A percentile compares a stretch with the other conserved stretches of the same genome.
phyloP scores from a whole-genome alignment of 371 early-diverging fungal genomes.

The Apophysomyces variabilis region DNA sequence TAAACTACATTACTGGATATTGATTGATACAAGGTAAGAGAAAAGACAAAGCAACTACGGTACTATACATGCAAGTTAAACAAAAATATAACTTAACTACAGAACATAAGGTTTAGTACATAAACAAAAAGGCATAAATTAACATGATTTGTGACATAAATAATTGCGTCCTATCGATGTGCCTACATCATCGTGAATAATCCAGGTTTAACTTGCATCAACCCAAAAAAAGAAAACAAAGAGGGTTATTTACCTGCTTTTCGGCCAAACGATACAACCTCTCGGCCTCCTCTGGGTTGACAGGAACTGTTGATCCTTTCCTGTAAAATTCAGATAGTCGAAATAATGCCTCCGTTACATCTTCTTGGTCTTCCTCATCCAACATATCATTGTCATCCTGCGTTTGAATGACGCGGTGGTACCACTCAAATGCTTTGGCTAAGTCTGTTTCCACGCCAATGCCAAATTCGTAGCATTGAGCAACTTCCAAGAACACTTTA shows the following conservation, averaged over 20 bases:
- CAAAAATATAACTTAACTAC: conserved; percentile 2
- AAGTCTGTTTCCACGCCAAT: conserved; percentile 70
- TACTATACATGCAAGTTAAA: not conserved
- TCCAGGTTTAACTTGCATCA: not conserved
- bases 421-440: conserved; percentile 79
- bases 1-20: not conserved
- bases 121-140: not conserved
- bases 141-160: not conserved
- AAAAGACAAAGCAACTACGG: not conserved
- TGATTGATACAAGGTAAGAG: not conserved
- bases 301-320: not conserved
- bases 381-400: not conserved
- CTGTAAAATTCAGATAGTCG: conserved; percentile 16
- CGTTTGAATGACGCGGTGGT: conserved; percentile 41
- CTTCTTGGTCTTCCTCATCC: conserved; percentile 13
- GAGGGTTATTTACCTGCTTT: not conserved
- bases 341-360: conserved; percentile 1
- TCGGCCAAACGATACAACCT: conserved; percentile 7
- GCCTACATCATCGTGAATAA: not conserved
- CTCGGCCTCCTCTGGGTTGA: not conserved
- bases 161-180: not conserved
- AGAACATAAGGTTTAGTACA: not conserved
- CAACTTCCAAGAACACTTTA: conserved; percentile 43
- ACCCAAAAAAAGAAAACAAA: not conserved
- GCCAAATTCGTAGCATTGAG: conserved; percentile 84